Conservation (phyloP, 495 filamentous ascomycete genomes). For the Xylaria flabelliformis region DNA sequence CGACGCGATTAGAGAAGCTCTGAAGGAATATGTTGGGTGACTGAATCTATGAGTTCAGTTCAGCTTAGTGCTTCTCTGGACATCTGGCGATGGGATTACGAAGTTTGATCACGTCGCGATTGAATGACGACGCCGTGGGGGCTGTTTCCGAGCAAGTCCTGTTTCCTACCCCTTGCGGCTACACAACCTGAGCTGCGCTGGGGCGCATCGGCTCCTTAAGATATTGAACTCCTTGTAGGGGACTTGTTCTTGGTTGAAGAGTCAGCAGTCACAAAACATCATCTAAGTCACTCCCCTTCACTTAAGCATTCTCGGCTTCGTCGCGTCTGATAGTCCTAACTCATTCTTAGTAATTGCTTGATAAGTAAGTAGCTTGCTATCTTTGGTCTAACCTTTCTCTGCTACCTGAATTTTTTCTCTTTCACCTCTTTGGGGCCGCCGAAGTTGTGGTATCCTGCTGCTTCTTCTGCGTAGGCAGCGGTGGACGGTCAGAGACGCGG, state of each 20-base stretch:
- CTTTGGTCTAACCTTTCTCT: neutral
- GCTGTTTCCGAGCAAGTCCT: neutral
- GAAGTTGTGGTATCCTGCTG: neutral
- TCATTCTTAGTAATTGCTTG: neutral
- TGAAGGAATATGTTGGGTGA: neutral
- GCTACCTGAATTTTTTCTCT: neutral
- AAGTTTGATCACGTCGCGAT: neutral
- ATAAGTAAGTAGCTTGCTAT: neutral
- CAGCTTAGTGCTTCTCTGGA: neutral
- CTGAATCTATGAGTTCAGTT: neutral
- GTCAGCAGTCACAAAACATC: neutral
- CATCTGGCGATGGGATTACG: neutral
- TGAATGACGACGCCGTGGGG: neutral
- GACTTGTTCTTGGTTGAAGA: neutral
- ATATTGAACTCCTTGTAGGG: neutral
- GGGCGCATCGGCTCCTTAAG: neutral
- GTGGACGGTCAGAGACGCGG: slow-evolving; percentile 3
- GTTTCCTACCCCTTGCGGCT: neutral
- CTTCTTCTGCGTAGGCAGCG: slow-evolving; percentile 1
- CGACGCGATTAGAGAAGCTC: no score
- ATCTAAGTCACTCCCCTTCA: neutral
- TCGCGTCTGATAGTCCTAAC: neutral
- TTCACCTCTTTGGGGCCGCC: neutral
- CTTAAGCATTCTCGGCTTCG: neutral
- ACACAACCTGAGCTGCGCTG: neutral